These are phyloP conservation scores for Hymenotorrendiella dingleyae DNA, from an alignment of 2,329 filamentous ascomycete genomes.

Conservation along the genomic window DNA sequence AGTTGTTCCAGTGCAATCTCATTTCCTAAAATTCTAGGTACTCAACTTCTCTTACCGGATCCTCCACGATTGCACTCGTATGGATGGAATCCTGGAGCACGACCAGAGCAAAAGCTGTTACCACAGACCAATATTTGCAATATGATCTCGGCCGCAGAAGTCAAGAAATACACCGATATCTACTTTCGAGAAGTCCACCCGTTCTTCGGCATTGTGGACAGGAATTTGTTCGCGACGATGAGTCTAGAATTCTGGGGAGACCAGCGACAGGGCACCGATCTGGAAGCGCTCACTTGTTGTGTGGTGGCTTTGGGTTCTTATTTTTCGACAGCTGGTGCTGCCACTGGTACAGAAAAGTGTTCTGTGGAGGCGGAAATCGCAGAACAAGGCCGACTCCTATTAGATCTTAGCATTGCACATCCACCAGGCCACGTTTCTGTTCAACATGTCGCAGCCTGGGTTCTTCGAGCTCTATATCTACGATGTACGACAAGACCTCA, in stretches of 20 bases:
- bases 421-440: conserved; percentile 14
- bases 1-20: conserved; percentile 30
- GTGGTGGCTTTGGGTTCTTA: conserved; percentile 31
- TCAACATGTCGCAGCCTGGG: conserved; percentile 23
- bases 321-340: conserved; percentile 27
- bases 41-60: conserved; percentile 28
- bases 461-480: conserved; percentile 25
- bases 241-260: conserved; percentile 30
- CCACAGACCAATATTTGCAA: conserved; percentile 20
- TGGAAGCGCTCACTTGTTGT: conserved; percentile 30
- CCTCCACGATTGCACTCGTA: conserved; percentile 34
- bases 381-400: conserved; percentile 18
- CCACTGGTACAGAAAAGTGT: conserved; percentile 12
- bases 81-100: conserved; percentile 31
- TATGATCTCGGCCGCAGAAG: conserved; percentile 25
- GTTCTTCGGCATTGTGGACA: conserved; percentile 30
- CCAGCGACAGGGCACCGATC: conserved; percentile 27
- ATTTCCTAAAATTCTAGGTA: conserved; percentile 30
- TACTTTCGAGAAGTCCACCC: conserved; percentile 30
- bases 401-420: conserved; percentile 16
- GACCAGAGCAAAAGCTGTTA: conserved; percentile 24
- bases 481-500: conserved; percentile 23
- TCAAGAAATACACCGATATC: conserved; percentile 25
- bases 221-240: conserved; percentile 19
- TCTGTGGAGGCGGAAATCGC: conserved; percentile 25